Evolutionary conservation across 148 eudicot species (phyloP), one percentile per base, ranked within the genome.

Genomic region (Drosera capensis): DNA sequence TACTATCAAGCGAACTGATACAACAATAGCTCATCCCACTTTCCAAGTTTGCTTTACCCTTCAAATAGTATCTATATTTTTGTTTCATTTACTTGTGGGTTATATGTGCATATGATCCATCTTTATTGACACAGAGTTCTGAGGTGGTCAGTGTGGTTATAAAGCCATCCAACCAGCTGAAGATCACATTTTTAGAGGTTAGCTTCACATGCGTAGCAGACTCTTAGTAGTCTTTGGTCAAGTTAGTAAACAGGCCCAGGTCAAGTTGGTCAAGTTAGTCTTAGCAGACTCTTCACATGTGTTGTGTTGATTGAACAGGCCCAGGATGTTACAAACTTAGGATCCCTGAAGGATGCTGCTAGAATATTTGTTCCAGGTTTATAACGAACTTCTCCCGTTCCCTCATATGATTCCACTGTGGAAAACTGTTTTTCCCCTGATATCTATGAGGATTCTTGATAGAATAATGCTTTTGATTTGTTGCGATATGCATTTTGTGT

Each of bases 161-260:
- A 51, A 78, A 79, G 62, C 71, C 95, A 28, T 64, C 88, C 45
- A 92, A 81, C 72, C 79, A 73, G 57, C 82, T 92, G 36, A 92
- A 92, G 73, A 78, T 92, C 67, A 92, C 95, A 51, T 92, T 92
- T 73, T 72, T 92, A 49, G 99, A 92, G 99, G 99, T 92, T 57
- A 30, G 74, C 67, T 37, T 11, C 38, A 34, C 2, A n/a, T n/a
- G n/a, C n/a, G n/a, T n/a, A n/a, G n/a, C 31, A 28, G 9, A 28
- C 9, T 28, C 31, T 4, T 28, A 28, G 4, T 28, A 3, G 31
- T 28, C 31, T 28, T 28, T 4, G 9, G 9, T 3, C 31, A 3
- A 3, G 31, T 28, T 28, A 9, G 31, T 28, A 28, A n/a, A n/a
- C n/a, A n/a, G n/a, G n/a, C n/a, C n/a, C n/a, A n/a, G n/a, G n/a